Evolutionary conservation across 306 rosid species (phyloP).

Genomic region (Senna tora): DNA sequence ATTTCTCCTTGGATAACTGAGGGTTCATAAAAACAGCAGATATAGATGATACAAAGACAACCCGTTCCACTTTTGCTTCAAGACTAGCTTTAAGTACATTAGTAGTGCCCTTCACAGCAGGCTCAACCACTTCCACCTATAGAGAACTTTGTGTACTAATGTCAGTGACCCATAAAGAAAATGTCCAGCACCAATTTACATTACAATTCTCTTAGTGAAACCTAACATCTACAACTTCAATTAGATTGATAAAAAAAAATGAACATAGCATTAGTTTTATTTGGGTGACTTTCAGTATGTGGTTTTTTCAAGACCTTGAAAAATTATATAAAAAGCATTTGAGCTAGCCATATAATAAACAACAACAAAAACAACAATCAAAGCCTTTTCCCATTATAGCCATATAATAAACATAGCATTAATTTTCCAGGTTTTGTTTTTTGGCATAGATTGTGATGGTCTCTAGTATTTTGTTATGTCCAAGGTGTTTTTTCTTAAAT

Average conservation of each 20-base stretch:
- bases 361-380: too few species aligned
- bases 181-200: neutral
- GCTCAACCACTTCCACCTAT: conserved; percentile 66
- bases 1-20: conserved; percentile 28
- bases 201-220: neutral
- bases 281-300: too few species aligned
- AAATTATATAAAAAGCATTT: too few species aligned
- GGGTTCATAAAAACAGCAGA: conserved; percentile 36
- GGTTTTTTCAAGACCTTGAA: too few species aligned
- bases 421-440: too few species aligned
- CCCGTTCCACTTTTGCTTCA: conserved; percentile 50
- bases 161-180: neutral
- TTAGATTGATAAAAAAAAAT: neutral
- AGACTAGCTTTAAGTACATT: conserved; percentile 52
- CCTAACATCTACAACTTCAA: neutral
- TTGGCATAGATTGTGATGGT: too few species aligned
- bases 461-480: too few species aligned
- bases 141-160: conserved; percentile 3
- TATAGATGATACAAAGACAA: conserved; percentile 44
- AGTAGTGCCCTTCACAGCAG: conserved; percentile 69
- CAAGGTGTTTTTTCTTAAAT: too few species aligned
- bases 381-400: too few species aligned
- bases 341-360: too few species aligned
- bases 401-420: too few species aligned
- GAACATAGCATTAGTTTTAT: neutral